Conservation (phyloP, 805 yeast species). For the Danielia oregonensis region DNA sequence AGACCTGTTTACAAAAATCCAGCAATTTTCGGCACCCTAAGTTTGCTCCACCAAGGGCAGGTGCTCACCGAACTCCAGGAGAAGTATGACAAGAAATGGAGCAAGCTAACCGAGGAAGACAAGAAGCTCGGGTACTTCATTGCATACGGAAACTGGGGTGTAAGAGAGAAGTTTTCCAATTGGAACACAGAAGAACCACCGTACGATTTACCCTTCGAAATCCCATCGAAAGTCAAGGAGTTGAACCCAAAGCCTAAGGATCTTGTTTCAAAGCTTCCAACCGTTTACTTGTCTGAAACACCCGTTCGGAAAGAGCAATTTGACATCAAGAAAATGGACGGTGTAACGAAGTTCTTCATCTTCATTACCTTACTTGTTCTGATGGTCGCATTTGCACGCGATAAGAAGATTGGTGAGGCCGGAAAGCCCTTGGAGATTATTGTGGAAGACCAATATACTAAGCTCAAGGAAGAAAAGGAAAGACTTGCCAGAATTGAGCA, state of each 20-base stretch:
- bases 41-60: constrained; percentile 55
- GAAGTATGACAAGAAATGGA: constrained; percentile 56
- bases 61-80: constrained; percentile 48
- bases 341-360: constrained; percentile 51
- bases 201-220: constrained; percentile 55
- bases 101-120: constrained; percentile 40
- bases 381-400: constrained; percentile 52
- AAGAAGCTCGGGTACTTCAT: constrained; percentile 59
- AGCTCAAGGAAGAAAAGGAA: constrained; percentile 18
- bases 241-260: constrained; percentile 22
- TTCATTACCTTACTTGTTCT: constrained; percentile 46
- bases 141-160: constrained; percentile 70
- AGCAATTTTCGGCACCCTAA: constrained; percentile 25
- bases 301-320: constrained; percentile 43
- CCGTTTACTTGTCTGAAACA: constrained; percentile 42
- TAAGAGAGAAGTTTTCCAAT: constrained; percentile 52
- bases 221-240: constrained; percentile 33
- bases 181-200: constrained; percentile 46
- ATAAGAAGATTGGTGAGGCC: constrained; percentile 46
- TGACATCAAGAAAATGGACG: constrained; percentile 52
- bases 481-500: constrained; percentile 16
- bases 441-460: constrained; percentile 35
- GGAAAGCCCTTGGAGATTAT: constrained; percentile 38
- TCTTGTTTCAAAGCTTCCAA: constrained; percentile 27
- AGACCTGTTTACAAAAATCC: constrained; percentile 40